These are phyloP conservation scores for Hypoxylon rubiginosum DNA, from an alignment of 2,329 filamentous ascomycete genomes.

Conservation along the genomic window DNA sequence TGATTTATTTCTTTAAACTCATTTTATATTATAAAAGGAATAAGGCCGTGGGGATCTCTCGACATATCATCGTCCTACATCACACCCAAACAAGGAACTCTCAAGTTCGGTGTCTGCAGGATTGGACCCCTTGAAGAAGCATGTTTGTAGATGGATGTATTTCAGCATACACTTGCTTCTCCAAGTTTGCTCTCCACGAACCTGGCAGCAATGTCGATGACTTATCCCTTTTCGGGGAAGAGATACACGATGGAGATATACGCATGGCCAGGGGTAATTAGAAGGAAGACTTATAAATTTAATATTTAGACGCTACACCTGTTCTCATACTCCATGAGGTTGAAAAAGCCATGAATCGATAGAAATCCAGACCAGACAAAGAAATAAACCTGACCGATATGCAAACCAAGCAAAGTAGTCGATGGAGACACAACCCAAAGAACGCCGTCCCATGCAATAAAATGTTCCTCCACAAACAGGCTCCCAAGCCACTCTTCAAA, in stretches of 20 bases:
- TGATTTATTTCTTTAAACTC: neutral
- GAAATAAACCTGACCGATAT: conserved; percentile 4
- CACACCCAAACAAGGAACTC: neutral
- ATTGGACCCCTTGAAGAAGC: neutral
- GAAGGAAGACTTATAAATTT: neutral
- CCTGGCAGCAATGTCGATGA: neutral
- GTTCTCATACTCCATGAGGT: neutral
- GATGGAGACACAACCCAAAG: conserved; percentile 6
- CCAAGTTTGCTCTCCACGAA: neutral
- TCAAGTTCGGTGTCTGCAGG: neutral
- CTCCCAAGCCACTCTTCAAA: neutral
- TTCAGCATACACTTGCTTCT: neutral
- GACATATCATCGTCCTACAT: neutral
- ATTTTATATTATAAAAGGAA: too few species aligned
- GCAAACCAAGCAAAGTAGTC: conserved; percentile 8
- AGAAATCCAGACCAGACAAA: conserved; percentile 5
- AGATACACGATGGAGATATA: neutral
- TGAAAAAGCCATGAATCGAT: neutral
- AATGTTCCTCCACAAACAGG: neutral
- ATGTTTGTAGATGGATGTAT: neutral
- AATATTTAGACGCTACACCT: neutral
- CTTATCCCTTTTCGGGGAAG: neutral
- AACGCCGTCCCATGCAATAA: conserved; percentile 37
- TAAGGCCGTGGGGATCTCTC: neutral
- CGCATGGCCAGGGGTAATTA: neutral